Evolutionary conservation across 768 basidiomycete genomes (phyloP), one percentile per base, ranked within the genome.

Genomic region (Lepiota venenata): DNA sequence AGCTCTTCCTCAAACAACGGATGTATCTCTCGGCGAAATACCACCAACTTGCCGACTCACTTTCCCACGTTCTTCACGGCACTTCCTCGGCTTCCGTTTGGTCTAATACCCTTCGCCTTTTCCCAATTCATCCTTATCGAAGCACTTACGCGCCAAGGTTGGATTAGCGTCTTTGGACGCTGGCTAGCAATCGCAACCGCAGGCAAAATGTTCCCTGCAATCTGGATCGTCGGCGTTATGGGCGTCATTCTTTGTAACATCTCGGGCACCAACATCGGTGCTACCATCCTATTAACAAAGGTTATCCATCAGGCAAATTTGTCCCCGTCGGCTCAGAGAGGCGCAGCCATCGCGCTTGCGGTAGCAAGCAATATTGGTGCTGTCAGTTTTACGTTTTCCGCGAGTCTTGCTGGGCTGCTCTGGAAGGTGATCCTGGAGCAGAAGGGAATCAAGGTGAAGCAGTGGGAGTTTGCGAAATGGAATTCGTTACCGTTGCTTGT

Each of bases 111-210:
- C 0, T 98, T 98, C 64, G 91, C 93, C 0, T 93, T 98, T 65
- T 86, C 88, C 0, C 93, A 95, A 69, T 98, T 98, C 72, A 92
- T 98, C 60, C 82, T 98, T 53, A 91, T 96, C 55, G 88, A 95
- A 64, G 89, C 79, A 0, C 78, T 98, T 5, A 77, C 84, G 11
- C 77, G 83, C 57, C 84, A 87, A 55, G 93, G 93, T 22, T 98
- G 95, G 93, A 91, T 96, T 8, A 76, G 82, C 11, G 76, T 94
- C 20, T 96, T 95, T 64, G 87, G 84, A 15, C 50, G 50, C 21
- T 91, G 91, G 89, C 74, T 86, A 35, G 64, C 73, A 49, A 74
- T 61, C 63, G 85, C 69, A 15, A 75, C 75, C 0, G 42, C 66
- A 14, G 61, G 69, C 0, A 58, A 78, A 43, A 74, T 81, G 56